phyloP scores from a whole-genome alignment of 345 rosid species.

The Melastoma malabathricum region DNA sequence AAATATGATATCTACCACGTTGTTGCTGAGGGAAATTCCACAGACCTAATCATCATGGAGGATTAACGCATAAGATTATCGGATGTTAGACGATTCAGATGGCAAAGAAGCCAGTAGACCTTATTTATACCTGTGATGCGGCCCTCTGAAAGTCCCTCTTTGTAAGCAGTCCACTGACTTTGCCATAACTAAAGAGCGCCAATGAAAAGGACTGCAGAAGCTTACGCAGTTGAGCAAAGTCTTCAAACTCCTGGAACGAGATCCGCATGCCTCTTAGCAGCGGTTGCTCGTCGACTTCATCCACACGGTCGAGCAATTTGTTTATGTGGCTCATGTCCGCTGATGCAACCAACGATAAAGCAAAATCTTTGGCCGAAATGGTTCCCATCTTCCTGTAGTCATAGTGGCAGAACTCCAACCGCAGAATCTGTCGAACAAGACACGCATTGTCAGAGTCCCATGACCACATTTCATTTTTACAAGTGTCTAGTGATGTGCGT shows the following conservation, averaged over 20 bases:
- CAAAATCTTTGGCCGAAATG: slow-evolving; percentile 55
- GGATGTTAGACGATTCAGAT: background rate
- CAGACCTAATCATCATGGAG: slow-evolving; percentile 27
- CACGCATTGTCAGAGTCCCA: background rate
- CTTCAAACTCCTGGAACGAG: slow-evolving; percentile 42
- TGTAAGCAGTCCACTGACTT: slow-evolving; percentile 37
- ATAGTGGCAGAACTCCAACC: slow-evolving; percentile 54
- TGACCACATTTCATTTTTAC: background rate
- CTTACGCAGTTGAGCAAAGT: slow-evolving; percentile 42
- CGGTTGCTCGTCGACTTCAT: slow-evolving; percentile 22
- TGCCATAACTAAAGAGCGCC: slow-evolving; percentile 54
- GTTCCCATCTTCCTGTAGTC: slow-evolving; percentile 27
- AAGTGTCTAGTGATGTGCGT: background rate
- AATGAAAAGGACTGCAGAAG: slow-evolving; percentile 37
- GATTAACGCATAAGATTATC: no score
- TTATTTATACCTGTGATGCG: slow-evolving; percentile 32
- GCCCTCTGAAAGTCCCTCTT: slow-evolving; percentile 59
- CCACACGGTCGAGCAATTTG: slow-evolving; percentile 41
- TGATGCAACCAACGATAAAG: slow-evolving; percentile 51
- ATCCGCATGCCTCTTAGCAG: slow-evolving; percentile 21
- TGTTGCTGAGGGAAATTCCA: slow-evolving; percentile 26
- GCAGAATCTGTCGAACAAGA: slow-evolving; percentile 25
- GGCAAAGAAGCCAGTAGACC: background rate
- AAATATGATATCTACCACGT: slow-evolving; percentile 44
- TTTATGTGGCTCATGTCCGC: slow-evolving; percentile 41